Evolutionary conservation across 352 stramenopile genomes (phyloP), one percentile per base, ranked within the genome.

Genomic region (Globisporangium megalacanthum): DNA sequence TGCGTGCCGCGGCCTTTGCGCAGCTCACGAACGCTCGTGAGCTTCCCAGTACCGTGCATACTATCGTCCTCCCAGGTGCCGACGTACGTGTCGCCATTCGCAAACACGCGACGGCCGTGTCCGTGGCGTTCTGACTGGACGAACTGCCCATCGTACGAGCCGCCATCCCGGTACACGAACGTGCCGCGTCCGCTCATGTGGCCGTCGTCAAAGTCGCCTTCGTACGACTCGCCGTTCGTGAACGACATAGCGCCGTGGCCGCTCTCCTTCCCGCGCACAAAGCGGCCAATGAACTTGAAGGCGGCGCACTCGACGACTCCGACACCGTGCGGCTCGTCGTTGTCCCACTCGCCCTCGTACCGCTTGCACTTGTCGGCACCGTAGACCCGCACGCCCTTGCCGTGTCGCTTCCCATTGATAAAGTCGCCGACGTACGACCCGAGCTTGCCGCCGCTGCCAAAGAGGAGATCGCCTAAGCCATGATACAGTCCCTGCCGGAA

Each of bases 311-410:
- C 72, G 41, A 88, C 63, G 4, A 86, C 69, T 2, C 79, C 82
- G 15, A 75, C 62, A 9, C 82, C 82, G 22, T 88, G 56, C 50
- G 78, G 75, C 39, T 75, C 67, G 52, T 89, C 77, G 20, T 89
- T 61, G 9, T 51, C 42, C 80, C 79, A 94, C 20, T 82, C 64
- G 41, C 84, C 84, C 58, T 94, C 82, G 57, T 92, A 94, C 35
- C 58, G 58, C 44, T 72, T 73, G 29, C 17, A 6, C 4, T n/a
- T 35, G 0, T 64, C 48, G 9, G 68, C 67, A 20, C 70, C 73
- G 62, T 87, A 92, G 25, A 78, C 65, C 6, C 84, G 78, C 10
- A 77, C 52, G 15, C 82, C 84, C 48, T 81, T 76, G 49, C 84
- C 84, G 31, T 90, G 76, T 0, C 79, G 70, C 51, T 68, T 70